Percentiles rank a stretch among this genome's conserved stretches.
Conservation (phyloP, 2,329 filamentous ascomycete genomes). For the Colletotrichum eleusines region DNA sequence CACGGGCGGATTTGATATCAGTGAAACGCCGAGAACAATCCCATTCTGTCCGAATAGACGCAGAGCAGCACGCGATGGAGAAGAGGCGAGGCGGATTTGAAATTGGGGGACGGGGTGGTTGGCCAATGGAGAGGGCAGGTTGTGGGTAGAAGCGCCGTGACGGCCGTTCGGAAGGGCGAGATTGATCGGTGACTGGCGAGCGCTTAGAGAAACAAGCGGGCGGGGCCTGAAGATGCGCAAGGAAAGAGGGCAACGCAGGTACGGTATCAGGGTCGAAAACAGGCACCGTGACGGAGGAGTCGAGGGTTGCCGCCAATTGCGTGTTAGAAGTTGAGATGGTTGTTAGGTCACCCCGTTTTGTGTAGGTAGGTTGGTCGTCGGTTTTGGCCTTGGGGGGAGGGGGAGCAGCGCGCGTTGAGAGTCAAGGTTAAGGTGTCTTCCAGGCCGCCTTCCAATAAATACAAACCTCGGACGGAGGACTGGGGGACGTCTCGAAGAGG, state of each 20-base stretch:
- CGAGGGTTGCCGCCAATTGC: conserved; percentile 20
- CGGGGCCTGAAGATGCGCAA: conserved; percentile 15
- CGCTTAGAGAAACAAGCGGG: conserved; percentile 48
- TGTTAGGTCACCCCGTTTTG: conserved; percentile 25
- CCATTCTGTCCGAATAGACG: conserved; percentile 49
- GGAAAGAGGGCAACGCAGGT: conserved; percentile 34
- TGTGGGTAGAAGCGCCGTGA: conserved; percentile 49
- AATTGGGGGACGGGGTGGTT: conserved; percentile 45
- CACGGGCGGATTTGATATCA: conserved; percentile 34
- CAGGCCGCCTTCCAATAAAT: conserved; percentile 36
- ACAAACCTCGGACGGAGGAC: conserved; percentile 39
- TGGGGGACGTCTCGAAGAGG: conserved; percentile 34
- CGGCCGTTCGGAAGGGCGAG: conserved; percentile 41
- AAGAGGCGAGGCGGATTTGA: conserved; percentile 35
- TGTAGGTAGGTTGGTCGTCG: conserved; percentile 21
- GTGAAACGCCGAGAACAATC: conserved; percentile 40
- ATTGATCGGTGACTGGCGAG: conserved; percentile 47
- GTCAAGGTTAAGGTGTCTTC: conserved; percentile 22
- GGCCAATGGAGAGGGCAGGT: conserved; percentile 46
- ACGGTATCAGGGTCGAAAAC: conserved; percentile 31
- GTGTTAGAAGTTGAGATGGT: conserved; percentile 39
- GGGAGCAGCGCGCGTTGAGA: not conserved
- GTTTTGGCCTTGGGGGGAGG: conserved; percentile 12
- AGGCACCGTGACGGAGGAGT: conserved; percentile 38
- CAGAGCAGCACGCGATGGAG: conserved; percentile 38